Evolutionary conservation across 176 grass and related monocot species (phyloP).

Genomic region (Paspalum notatum): DNA sequence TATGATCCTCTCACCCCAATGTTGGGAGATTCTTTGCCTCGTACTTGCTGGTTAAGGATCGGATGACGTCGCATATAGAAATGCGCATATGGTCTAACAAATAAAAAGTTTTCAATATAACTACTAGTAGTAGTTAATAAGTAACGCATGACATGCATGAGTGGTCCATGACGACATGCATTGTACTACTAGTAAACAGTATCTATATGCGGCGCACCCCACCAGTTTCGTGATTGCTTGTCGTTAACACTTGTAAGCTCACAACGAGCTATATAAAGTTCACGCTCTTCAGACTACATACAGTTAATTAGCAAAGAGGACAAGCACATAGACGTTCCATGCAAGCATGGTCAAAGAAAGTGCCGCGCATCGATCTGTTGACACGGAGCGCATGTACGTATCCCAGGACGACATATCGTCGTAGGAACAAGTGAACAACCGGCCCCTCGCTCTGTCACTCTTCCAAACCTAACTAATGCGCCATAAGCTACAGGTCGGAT

Average conservation of each 20-base stretch:
- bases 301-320: background rate
- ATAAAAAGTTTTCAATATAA: no score
- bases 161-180: background rate
- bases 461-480: conserved; percentile 19
- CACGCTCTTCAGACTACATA: background rate
- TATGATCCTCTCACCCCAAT: no score
- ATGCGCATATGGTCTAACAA: no score
- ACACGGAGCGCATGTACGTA: background rate
- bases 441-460: background rate
- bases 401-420: background rate
- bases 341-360: conserved; percentile 33
- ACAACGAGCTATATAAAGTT: background rate
- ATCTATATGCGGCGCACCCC: no score
- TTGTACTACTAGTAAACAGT: background rate
- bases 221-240: background rate
- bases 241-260: background rate
- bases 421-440: background rate
- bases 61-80: no score
- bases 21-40: no score
- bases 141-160: no score
- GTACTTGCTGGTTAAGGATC: no score
- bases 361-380: conserved; percentile 1
- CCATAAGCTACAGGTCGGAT: conserved; percentile 12
- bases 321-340: conserved; percentile 6
- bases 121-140: no score